Conservation (phyloP, 129 eudicot genomes). For the Pseudognaphalium luteoalbum region DNA sequence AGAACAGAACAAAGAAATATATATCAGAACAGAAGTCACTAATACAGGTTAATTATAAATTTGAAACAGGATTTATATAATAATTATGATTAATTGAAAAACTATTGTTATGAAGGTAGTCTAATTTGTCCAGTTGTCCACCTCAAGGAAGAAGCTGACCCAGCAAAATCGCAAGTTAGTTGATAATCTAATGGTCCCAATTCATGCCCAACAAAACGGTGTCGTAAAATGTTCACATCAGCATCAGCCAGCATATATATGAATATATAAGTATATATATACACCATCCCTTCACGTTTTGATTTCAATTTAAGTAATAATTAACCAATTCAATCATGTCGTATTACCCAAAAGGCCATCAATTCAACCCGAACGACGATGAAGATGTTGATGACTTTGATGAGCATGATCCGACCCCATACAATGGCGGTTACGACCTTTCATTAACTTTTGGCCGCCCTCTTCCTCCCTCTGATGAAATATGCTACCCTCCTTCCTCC, state of each 20-base stretch:
- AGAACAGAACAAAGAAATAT: no score
- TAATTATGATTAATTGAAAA: no score
- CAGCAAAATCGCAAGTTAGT: conserved; percentile 25
- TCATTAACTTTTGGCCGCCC: conserved; percentile 66
- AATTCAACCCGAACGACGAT: conserved; percentile 28
- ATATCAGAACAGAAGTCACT: no score
- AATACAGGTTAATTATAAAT: no score
- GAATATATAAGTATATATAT: not conserved
- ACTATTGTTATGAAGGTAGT: not conserved
- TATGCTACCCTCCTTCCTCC: conserved; percentile 52
- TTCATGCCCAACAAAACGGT: not conserved
- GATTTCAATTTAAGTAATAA: not conserved
- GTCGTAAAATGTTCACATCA: conserved; percentile 16
- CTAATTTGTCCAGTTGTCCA: not conserved
- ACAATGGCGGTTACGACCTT: conserved; percentile 82
- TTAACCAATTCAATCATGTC: conserved; percentile 45
- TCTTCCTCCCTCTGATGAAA: conserved; percentile 65
- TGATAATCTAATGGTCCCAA: conserved; percentile 10
- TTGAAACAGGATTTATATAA: no score
- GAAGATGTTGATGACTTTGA: conserved; percentile 70
- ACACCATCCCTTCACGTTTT: not conserved
- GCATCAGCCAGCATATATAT: not conserved
- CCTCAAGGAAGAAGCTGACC: conserved; percentile 16
- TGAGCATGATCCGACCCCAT: conserved; percentile 81
- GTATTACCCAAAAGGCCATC: conserved; percentile 73